Evolutionary conservation across 352 stramenopile species (phyloP).

Genomic region (Pythium inflatum): DNA sequence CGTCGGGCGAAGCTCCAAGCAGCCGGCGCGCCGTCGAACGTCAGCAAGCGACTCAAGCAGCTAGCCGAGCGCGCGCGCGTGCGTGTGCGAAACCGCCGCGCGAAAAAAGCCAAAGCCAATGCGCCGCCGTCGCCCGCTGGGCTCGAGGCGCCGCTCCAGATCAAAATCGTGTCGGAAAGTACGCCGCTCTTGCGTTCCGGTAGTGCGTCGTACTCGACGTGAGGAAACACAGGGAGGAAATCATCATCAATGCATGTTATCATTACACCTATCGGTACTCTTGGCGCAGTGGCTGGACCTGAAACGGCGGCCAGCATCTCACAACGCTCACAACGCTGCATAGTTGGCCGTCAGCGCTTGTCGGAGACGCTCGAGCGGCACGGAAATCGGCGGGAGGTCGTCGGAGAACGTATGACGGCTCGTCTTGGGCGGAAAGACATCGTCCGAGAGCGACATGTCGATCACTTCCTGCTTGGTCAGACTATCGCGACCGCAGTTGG

Average conservation of each 20-base stretch:
- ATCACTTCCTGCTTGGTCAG: slow-evolving; percentile 87
- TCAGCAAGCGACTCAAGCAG: slow-evolving; percentile 47
- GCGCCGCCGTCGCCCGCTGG: slow-evolving; percentile 19
- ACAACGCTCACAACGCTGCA: slow-evolving; percentile 42
- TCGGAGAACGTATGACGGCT: slow-evolving; percentile 87
- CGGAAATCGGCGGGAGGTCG: slow-evolving; percentile 81
- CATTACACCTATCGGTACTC: background rate
- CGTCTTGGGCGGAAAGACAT: slow-evolving; percentile 86
- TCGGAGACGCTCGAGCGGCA: slow-evolving; percentile 67
- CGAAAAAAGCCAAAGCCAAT: slow-evolving; percentile 36
- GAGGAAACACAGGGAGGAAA: background rate
- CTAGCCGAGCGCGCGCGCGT: slow-evolving; percentile 55
- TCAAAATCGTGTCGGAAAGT: slow-evolving; percentile 56
- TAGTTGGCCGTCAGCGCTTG: slow-evolving; percentile 45
- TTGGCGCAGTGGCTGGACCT: too few relatives aligned
- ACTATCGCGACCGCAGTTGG: slow-evolving; percentile 77
- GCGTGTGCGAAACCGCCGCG: slow-evolving; percentile 49
- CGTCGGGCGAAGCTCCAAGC: slow-evolving; percentile 44
- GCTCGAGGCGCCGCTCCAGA: slow-evolving; percentile 41
- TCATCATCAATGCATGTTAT: slow-evolving; percentile 2
- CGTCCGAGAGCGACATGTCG: slow-evolving; percentile 80
- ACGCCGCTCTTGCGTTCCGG: slow-evolving; percentile 44
- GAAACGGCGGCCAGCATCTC: too few relatives aligned
- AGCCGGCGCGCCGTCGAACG: slow-evolving; percentile 19
- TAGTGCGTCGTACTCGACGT: slow-evolving; percentile 2